Conservation (phyloP, 1,284 basidiomycete species). For the Gymnopus androsaceus region DNA sequence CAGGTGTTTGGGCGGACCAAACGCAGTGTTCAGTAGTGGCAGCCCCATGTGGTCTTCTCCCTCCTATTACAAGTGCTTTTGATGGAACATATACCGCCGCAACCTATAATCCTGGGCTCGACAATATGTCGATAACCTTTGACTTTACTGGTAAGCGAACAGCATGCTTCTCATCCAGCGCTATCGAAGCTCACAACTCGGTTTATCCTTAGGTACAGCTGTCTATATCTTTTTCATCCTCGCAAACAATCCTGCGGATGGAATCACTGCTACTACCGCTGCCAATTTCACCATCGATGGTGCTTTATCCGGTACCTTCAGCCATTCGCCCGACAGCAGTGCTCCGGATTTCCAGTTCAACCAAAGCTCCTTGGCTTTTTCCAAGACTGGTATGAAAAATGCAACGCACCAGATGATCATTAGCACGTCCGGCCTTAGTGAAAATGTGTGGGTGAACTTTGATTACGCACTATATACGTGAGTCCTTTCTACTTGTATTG, state of each 20-base stretch:
- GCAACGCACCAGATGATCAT: constrained; percentile 29
- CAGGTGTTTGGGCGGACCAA: constrained; percentile 11
- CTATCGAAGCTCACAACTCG: neutral
- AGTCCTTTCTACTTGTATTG: constrained; percentile 14
- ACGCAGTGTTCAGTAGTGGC: neutral
- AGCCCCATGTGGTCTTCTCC: constrained; percentile 9
- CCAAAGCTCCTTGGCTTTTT: constrained; percentile 28
- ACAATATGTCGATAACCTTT: constrained; percentile 12
- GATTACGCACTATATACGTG: constrained; percentile 42
- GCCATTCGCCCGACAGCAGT: constrained; percentile 20
- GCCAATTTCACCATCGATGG: constrained; percentile 31
- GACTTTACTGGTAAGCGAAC: constrained; percentile 8
- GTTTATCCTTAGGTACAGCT: constrained; percentile 12
- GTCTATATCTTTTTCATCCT: constrained; percentile 17
- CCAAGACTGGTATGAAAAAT: constrained; percentile 21
- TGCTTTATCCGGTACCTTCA: constrained; percentile 15
- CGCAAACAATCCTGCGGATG: constrained; percentile 11
- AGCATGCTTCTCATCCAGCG: neutral
- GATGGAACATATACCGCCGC: constrained; percentile 14
- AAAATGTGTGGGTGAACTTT: constrained; percentile 34
- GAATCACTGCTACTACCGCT: constrained; percentile 26
- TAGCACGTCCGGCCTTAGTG: constrained; percentile 21
- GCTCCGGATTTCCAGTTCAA: constrained; percentile 25
- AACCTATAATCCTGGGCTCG: constrained; percentile 9
- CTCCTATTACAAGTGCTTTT: constrained; percentile 6